phyloP scores from a whole-genome alignment of 78 protist genomes.

The Goniomonas avonlea region DNA sequence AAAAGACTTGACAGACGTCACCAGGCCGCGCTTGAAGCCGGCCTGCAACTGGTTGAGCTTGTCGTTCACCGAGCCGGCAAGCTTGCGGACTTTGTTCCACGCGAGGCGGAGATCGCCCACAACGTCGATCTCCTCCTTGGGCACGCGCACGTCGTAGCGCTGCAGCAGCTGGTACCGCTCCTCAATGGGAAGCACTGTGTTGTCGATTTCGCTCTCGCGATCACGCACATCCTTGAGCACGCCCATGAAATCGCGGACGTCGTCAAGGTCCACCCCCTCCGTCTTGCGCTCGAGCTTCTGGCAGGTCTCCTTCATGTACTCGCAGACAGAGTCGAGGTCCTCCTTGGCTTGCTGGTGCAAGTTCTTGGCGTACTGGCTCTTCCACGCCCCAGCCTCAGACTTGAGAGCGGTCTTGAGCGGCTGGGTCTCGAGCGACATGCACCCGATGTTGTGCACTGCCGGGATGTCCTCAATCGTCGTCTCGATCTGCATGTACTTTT shows the following conservation, averaged over 20 bases:
- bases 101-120: slow-evolving; percentile 43
- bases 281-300: slow-evolving; percentile 25
- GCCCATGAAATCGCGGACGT: slow-evolving; percentile 34
- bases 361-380: slow-evolving; percentile 48
- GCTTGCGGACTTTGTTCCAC: slow-evolving; percentile 43
- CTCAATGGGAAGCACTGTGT: slow-evolving; percentile 45
- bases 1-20: slow-evolving; percentile 27
- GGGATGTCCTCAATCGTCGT: slow-evolving; percentile 18
- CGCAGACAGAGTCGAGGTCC: slow-evolving; percentile 15
- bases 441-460: slow-evolving; percentile 33
- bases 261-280: slow-evolving; percentile 19
- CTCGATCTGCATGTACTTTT: slow-evolving; percentile 37
- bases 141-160: slow-evolving; percentile 27
- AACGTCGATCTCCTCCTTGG: slow-evolving; percentile 57
- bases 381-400: slow-evolving; percentile 56
- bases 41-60: slow-evolving; percentile 26
- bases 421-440: slow-evolving; percentile 40
- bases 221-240: slow-evolving; percentile 50
- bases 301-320: slow-evolving; percentile 26
- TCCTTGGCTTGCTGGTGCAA: slow-evolving; percentile 38
- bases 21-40: slow-evolving; percentile 36
- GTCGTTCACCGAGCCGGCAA: slow-evolving; percentile 8
- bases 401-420: slow-evolving; percentile 46
- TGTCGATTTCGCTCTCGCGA: slow-evolving; percentile 43
- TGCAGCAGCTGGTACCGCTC: slow-evolving; percentile 58